Evolutionary conservation across 1,139 yeast species (phyloP).

Genomic region (Taiozyma onychis): DNA sequence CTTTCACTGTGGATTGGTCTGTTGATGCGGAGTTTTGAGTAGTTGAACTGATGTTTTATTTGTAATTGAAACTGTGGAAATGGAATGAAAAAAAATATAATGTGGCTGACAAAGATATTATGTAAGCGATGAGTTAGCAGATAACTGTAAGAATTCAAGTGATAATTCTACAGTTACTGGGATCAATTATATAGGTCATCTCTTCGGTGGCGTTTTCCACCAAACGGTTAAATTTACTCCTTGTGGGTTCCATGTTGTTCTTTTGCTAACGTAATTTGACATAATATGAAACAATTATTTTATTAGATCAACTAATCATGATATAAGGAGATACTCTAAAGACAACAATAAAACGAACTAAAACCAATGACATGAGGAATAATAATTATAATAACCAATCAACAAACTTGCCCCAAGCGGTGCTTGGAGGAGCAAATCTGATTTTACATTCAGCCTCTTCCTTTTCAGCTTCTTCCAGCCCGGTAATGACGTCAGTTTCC

Average conservation of each 20-base stretch:
- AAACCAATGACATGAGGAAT: not conserved
- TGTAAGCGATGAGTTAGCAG: not conserved
- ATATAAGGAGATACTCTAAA: not conserved
- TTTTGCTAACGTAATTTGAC: too few species aligned
- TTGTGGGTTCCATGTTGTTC: too few species aligned
- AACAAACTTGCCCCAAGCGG: slow-evolving; percentile 11
- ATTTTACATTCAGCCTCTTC: slow-evolving; percentile 15
- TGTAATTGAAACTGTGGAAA: too few species aligned
- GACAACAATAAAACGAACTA: not conserved
- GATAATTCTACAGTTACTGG: too few species aligned
- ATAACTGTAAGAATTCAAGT: too few species aligned
- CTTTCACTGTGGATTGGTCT: not conserved
- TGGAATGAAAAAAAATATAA: too few species aligned
- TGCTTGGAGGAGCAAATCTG: slow-evolving; percentile 6
- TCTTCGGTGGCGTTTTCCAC: too few species aligned
- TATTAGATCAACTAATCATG: not conserved
- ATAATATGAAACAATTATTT: not conserved
- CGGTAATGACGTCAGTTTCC: slow-evolving; percentile 50
- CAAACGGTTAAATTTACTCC: too few species aligned
- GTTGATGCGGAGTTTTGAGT: too few species aligned
- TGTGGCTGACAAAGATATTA: not conserved
- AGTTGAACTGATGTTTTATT: too few species aligned
- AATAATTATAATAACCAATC: slow-evolving; percentile 16
- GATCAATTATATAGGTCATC: too few species aligned
- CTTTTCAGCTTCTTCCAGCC: slow-evolving; percentile 47